Percentiles rank a stretch among this genome's conserved stretches.
Evolutionary conservation across 2,329 filamentous ascomycete species (phyloP).

Genomic region (Aschersonia sp.): DNA sequence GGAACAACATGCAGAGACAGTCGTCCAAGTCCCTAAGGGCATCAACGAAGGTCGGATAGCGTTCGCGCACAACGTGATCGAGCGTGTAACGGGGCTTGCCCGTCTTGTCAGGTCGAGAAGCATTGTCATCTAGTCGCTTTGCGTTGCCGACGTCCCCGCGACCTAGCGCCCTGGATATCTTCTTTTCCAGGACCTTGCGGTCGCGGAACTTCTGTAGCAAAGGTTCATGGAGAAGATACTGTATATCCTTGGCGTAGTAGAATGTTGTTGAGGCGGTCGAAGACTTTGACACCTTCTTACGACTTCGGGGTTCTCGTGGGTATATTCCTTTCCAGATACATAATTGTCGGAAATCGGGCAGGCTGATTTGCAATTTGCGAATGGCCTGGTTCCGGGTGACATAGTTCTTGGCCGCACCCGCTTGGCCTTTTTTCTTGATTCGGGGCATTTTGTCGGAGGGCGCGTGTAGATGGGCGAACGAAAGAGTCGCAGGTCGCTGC

Average conservation of each 20-base stretch:
- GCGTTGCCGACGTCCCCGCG: slow-evolving; percentile 85
- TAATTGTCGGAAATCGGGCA: slow-evolving; percentile 92
- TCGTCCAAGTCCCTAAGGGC: slow-evolving; percentile 90
- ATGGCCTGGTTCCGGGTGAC: slow-evolving; percentile 94
- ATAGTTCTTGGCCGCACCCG: slow-evolving; percentile 95
- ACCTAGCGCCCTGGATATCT: slow-evolving; percentile 85
- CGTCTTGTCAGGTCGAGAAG: slow-evolving; percentile 76
- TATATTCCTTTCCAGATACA: slow-evolving; percentile 99
- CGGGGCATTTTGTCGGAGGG: slow-evolving; percentile 40
- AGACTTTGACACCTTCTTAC: slow-evolving; percentile 91
- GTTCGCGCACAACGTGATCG: slow-evolving; percentile 94
- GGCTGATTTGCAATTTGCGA: slow-evolving; percentile 91
- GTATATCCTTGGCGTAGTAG: slow-evolving; percentile 85
- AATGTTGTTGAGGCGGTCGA: slow-evolving; percentile 87
- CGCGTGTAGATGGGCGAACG: neutral
- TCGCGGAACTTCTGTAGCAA: slow-evolving; percentile 90
- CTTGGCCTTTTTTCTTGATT: slow-evolving; percentile 84
- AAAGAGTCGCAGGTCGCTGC: too few species aligned
- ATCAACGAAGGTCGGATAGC: slow-evolving; percentile 94
- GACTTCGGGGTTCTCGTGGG: slow-evolving; percentile 88
- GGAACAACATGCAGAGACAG: slow-evolving; percentile 89
- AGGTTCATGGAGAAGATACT: slow-evolving; percentile 94
- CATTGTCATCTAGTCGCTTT: slow-evolving; percentile 72
- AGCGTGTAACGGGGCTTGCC: slow-evolving; percentile 80
- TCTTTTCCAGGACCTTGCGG: slow-evolving; percentile 93